phyloP scores from a whole-genome alignment of 192 early-diverging fungal species.

The Podila minutissima region DNA sequence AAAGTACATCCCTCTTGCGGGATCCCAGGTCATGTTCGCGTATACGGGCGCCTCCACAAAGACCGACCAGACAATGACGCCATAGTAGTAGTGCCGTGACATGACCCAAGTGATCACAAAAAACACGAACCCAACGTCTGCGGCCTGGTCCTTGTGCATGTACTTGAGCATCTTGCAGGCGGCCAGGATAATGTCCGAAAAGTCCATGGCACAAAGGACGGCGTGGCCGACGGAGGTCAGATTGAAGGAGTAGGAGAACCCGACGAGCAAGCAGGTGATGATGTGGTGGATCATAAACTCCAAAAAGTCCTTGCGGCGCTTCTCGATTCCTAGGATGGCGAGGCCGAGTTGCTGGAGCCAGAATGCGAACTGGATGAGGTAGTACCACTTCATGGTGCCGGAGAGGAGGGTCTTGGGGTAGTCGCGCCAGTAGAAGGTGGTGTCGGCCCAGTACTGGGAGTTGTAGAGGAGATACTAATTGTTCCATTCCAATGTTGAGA shows the following conservation, averaged over 20 bases:
- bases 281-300: slow-evolving; percentile 71
- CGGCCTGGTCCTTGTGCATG: slow-evolving; percentile 58
- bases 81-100: slow-evolving; percentile 78
- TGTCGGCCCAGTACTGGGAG: slow-evolving; percentile 66
- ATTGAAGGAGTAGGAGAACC: slow-evolving; percentile 65
- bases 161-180: slow-evolving; percentile 83
- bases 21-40: slow-evolving; percentile 61
- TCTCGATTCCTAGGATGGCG: slow-evolving; percentile 68
- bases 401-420: slow-evolving; percentile 61
- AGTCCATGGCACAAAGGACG: slow-evolving; percentile 71
- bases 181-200: slow-evolving; percentile 67
- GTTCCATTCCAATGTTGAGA: neutral
- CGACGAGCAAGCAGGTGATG: slow-evolving; percentile 67
- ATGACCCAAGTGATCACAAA: slow-evolving; percentile 81
- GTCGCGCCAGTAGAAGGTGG: slow-evolving; percentile 63
- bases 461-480: slow-evolving; percentile 65
- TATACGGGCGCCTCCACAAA: slow-evolving; percentile 61
- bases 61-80: slow-evolving; percentile 67
- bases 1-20: slow-evolving; percentile 56
- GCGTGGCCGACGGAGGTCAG: slow-evolving; percentile 71
- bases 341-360: slow-evolving; percentile 73
- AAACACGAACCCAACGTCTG: slow-evolving; percentile 71
- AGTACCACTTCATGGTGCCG: slow-evolving; percentile 66
- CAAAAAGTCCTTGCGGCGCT: slow-evolving; percentile 66
- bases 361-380: slow-evolving; percentile 66